phyloP scores from a whole-genome alignment of 2,329 filamentous ascomycete species.

The Arthroderma sp. region DNA sequence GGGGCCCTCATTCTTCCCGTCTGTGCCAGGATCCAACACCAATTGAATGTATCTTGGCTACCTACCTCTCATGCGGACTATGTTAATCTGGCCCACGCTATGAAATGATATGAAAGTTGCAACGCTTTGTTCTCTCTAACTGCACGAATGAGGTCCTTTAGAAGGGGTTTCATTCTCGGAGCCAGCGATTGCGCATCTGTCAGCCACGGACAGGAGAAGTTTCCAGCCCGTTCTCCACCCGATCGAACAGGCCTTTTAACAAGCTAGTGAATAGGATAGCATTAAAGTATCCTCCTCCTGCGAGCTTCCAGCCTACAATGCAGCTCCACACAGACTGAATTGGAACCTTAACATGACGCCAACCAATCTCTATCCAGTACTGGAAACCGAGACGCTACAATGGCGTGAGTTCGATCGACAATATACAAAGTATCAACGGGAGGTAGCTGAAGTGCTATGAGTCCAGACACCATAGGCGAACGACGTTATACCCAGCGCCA shows the following conservation, averaged over 20 bases:
- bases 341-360: background rate
- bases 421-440: background rate
- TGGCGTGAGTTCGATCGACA: background rate
- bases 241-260: background rate
- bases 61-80: background rate
- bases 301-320: background rate
- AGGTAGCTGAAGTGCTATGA: background rate
- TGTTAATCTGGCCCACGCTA: background rate
- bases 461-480: background rate
- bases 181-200: background rate
- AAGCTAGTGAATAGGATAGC: background rate
- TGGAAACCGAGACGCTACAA: background rate
- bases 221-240: background rate
- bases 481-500: background rate
- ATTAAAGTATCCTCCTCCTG: background rate
- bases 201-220: background rate
- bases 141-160: background rate
- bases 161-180: background rate
- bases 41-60: slow-evolving; percentile 4
- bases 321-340: background rate
- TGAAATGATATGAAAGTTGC: background rate
- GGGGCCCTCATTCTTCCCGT: background rate
- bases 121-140: background rate
- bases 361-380: background rate
- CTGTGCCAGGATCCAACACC: background rate